These are phyloP conservation scores for Castanopsis chinensis DNA, from an alignment of 306 rosid genomes.

Conservation along the genomic window DNA sequence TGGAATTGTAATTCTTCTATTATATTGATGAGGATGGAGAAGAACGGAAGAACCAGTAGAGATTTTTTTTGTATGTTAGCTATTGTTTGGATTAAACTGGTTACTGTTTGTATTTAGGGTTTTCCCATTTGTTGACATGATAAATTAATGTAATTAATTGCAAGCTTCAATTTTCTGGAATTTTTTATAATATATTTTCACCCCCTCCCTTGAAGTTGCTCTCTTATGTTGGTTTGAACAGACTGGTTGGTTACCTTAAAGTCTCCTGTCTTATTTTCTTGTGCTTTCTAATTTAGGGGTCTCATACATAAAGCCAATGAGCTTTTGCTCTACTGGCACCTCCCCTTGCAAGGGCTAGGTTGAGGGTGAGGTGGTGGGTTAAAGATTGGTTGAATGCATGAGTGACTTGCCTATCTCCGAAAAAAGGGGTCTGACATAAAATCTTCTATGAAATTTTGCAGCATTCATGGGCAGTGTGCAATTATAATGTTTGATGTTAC, in stretches of 20 bases:
- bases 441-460: constrained; percentile 22
- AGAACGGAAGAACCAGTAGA: background rate
- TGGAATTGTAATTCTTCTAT: background rate
- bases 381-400: too few relatives aligned
- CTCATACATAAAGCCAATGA: background rate
- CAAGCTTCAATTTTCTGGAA: background rate
- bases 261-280: background rate
- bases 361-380: too few relatives aligned
- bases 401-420: too few relatives aligned
- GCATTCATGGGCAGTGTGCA: constrained; percentile 77
- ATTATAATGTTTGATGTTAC: constrained; percentile 81
- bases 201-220: background rate
- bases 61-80: background rate
- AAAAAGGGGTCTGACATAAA: background rate
- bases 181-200: background rate
- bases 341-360: too few relatives aligned
- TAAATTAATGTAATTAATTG: background rate
- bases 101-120: background rate
- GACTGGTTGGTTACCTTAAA: background rate
- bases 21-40: background rate
- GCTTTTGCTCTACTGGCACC: too few relatives aligned
- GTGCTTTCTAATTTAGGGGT: background rate
- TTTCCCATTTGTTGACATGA: background rate
- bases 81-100: background rate
- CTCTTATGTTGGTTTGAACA: background rate